Base-by-base conservation (phyloP, 495 filamentous ascomycete species). In the Immersiella caudata region DNA sequence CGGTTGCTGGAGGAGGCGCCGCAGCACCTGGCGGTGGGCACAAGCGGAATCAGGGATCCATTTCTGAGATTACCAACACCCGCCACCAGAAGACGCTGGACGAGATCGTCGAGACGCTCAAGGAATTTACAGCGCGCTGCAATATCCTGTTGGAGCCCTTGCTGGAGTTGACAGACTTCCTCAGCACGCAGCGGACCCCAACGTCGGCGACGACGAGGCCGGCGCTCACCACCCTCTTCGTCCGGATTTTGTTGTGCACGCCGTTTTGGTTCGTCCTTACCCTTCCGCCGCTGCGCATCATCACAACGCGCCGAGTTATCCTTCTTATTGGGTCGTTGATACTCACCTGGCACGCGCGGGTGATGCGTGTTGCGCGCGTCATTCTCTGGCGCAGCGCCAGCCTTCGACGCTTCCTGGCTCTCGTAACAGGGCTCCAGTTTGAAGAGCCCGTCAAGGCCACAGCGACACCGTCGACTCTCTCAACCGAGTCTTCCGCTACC, bases 71-170 rank as follows among this genome's bases (percentile, higher is more conserved):
- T 60, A 87, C 80, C 58, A 83, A 82, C 58, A 89, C 87, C 51
- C 88, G 87, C 20, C 92, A 95, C 71, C 85, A 87, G 70, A 87
- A 87, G 78, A 97, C 93, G 50, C 81, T 99, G 49, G 95, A 99
- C 71, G 95, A 98, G 80, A 98, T 99, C 67, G 90, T 99, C 58
- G 93, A 97, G 69, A 94, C 91, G 0, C 80, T 99, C 67, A 90
- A 90, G 74, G 86, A 89, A 25, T 93, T 99, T 73, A 98, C 93
- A 1, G 89, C 88, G 4, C 83, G 95, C 54, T 96, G 96, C 79
- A 96, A 96, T 77, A 89, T 97, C 40, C 82, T 99, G 11, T 84
- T 97, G 21, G 93, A 97, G 68, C 95, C 95, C 4, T 84, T 97
- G 49, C 82, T 96, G 29, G 87, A 90, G 68, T 81, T 99, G 67